Evolutionary conservation across 2,329 filamentous ascomycete genomes (phyloP).

Genomic region (Penicillium hesseltinei): DNA sequence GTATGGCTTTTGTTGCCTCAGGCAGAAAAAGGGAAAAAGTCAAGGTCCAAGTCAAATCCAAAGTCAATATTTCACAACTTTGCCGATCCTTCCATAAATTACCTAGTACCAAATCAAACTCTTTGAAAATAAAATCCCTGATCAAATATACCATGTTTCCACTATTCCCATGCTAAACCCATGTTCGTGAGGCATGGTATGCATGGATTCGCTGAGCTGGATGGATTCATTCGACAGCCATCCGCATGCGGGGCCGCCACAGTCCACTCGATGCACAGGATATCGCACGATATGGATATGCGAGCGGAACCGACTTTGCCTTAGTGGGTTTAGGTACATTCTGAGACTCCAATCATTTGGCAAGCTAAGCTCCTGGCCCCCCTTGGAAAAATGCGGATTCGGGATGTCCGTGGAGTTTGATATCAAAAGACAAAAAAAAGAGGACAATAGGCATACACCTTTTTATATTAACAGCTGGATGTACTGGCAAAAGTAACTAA

Average conservation of each 20-base stretch:
- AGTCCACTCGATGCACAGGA: constrained; percentile 16
- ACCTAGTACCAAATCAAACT: constrained; percentile 8
- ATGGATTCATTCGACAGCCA: constrained; percentile 11
- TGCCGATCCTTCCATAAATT: not conserved
- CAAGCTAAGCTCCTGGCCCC: not conserved
- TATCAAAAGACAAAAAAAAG: not conserved
- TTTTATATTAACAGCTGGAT: not conserved
- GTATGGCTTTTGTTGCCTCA: not conserved
- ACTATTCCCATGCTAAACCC: not conserved
- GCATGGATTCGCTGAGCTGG: constrained; percentile 5
- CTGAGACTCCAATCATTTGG: not conserved
- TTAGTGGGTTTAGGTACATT: not conserved
- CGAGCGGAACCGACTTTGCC: constrained; percentile 10
- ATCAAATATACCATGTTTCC: not conserved
- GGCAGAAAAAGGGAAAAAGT: not conserved
- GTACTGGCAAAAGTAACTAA: not conserved
- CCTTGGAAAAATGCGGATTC: not conserved
- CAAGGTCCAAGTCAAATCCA: not conserved
- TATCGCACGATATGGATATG: constrained; percentile 12
- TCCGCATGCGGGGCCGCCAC: constrained; percentile 21
- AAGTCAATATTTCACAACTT: not conserved
- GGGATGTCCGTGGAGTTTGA: not conserved
- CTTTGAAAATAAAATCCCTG: not conserved
- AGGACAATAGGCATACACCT: not conserved
- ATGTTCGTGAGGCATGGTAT: constrained; percentile 15